A percentile compares a stretch with the other conserved stretches of the same genome.
These are phyloP conservation scores for Filobasidium uniguttulatum DNA, from an alignment of 1,284 basidiomycete genomes.

Conservation along the genomic window DNA sequence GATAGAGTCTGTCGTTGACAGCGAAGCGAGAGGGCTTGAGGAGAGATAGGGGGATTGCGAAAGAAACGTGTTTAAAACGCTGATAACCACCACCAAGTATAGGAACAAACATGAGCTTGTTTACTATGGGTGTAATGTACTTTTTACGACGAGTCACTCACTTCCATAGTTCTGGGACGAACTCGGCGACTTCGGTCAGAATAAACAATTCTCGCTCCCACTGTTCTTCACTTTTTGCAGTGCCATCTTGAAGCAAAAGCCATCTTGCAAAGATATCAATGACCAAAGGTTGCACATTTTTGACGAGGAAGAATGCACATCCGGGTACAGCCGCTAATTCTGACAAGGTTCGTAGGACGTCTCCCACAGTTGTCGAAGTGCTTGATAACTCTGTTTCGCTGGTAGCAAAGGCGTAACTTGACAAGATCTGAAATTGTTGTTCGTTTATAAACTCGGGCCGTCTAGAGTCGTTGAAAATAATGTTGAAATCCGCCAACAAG, in stretches of 20 bases:
- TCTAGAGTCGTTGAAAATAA: not conserved
- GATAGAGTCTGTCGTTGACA: slow-evolving; percentile 29
- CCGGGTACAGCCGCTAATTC: slow-evolving; percentile 6
- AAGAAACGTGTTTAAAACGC: slow-evolving; percentile 19
- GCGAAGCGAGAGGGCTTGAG: slow-evolving; percentile 18
- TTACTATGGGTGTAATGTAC: not conserved
- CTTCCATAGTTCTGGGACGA: slow-evolving; percentile 30
- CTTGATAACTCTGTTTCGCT: not conserved
- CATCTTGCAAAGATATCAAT: slow-evolving; percentile 29
- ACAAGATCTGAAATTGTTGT: not conserved
- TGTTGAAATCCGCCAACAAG: not conserved
- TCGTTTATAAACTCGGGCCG: not conserved
- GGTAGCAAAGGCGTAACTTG: not conserved
- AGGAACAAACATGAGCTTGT: slow-evolving; percentile 3
- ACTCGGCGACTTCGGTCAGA: slow-evolving; percentile 22
- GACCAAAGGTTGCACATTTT: slow-evolving; percentile 25
- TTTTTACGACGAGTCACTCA: slow-evolving; percentile 18
- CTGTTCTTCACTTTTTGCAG: slow-evolving; percentile 9
- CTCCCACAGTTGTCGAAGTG: not conserved
- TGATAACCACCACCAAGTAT: no score
- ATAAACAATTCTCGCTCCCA: slow-evolving; percentile 24
- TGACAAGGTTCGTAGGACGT: slow-evolving; percentile 5
- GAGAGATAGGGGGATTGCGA: slow-evolving; percentile 20
- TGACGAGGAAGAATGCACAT: slow-evolving; percentile 15
- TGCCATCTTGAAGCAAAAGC: slow-evolving; percentile 18